Conservation (phyloP, 1,139 yeast genomes). For the Yamadazyma pseudoaaseri region DNA sequence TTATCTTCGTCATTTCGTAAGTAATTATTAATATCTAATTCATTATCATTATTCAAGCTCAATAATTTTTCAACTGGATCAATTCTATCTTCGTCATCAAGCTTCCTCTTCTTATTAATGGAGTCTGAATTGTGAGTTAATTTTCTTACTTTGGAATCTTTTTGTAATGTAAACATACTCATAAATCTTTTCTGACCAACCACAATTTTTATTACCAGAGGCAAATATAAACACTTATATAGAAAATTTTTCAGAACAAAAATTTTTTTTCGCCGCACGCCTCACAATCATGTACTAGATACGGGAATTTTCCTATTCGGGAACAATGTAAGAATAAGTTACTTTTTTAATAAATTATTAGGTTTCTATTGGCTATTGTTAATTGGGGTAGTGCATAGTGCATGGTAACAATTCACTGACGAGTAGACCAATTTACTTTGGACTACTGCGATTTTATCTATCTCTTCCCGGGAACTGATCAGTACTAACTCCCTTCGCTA, state of each 20-base stretch:
- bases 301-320: constrained; percentile 7
- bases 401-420: no score
- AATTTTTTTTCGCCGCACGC: constrained; percentile 17
- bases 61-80: constrained; percentile 47
- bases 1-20: constrained; percentile 9
- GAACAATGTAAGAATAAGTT: neutral
- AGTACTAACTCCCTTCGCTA: no score
- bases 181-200: constrained; percentile 1
- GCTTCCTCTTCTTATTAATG: constrained; percentile 10
- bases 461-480: no score
- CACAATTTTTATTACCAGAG: constrained; percentile 1
- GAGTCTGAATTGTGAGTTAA: constrained; percentile 7
- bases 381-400: no score
- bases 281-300: constrained; percentile 10
- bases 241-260: constrained; percentile 3
- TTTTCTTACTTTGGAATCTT: constrained; percentile 31
- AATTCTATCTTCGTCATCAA: constrained; percentile 27
- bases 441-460: no score
- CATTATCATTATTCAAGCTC: constrained; percentile 34
- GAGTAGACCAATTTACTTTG: no score
- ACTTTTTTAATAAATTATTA: neutral
- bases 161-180: constrained; percentile 19
- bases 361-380: neutral
- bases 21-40: constrained; percentile 23
- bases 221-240: constrained; percentile 4